phyloP scores from a whole-genome alignment of 352 stramenopile genomes.

The Pythium coloratum region DNA sequence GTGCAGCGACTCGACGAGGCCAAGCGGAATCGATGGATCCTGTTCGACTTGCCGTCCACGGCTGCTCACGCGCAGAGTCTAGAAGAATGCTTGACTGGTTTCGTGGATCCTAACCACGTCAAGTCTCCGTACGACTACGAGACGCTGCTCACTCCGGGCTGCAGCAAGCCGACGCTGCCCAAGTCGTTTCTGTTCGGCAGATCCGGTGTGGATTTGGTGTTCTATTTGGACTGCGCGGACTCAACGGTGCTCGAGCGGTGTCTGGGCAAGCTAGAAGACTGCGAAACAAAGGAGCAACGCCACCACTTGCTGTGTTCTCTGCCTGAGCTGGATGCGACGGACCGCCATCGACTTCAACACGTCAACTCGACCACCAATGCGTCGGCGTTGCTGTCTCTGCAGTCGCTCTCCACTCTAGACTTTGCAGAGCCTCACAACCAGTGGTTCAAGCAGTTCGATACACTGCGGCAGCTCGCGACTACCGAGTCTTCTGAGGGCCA shows the following conservation, averaged over 20 bases:
- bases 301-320: conserved; percentile 52
- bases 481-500: conserved; percentile 15
- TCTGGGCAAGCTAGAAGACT: conserved; percentile 58
- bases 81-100: conserved; percentile 57
- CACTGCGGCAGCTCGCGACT: conserved; percentile 36
- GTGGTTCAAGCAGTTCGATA: conserved; percentile 58
- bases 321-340: conserved; percentile 46
- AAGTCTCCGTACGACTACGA: conserved; percentile 55
- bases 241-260: conserved; percentile 50
- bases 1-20: conserved; percentile 36
- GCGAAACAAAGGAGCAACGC: conserved; percentile 34
- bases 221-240: conserved; percentile 50
- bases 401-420: conserved; percentile 37
- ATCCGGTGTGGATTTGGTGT: conserved; percentile 72
- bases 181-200: conserved; percentile 57
- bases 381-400: conserved; percentile 56
- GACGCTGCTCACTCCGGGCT: conserved; percentile 50
- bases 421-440: conserved; percentile 31
- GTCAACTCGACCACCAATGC: conserved; percentile 42
- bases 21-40: conserved; percentile 42
- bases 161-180: conserved; percentile 36
- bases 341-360: conserved; percentile 54
- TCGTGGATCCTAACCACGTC: conserved; percentile 42
- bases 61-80: conserved; percentile 42
- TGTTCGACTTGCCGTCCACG: conserved; percentile 65